Base-by-base conservation (phyloP, 768 basidiomycete genomes). In the Terana coerulea region DNA sequence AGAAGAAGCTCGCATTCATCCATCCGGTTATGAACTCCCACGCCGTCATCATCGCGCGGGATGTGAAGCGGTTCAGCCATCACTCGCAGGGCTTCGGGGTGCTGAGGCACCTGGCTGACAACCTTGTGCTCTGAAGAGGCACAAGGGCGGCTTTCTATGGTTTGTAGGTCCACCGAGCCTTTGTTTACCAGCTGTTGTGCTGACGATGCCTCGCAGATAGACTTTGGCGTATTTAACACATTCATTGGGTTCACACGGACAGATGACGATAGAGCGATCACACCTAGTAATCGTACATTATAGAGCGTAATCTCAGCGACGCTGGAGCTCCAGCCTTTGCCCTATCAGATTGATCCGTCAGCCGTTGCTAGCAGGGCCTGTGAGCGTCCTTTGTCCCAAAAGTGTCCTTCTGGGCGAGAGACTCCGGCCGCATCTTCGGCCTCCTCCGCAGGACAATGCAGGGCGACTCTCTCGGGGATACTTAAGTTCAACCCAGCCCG, bases 1-100 rank as follows among this genome's bases (percentile, higher is more conserved):
- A 81, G 71, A 92, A 91, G 67, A 78, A 87, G 57, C 64, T 78
- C 17, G 86, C 78, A 17, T 89, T 80, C 61, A 83, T 91, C 57
- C 67, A 73, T 17, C 68, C 69, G 1, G 73, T 83, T 21, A 61
- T 67, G 33, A 91, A 91, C 59, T 70, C 87, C 24, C 90, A 93
- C 67, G 87, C 76, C 4, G 71, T 79, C 51, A 85, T 93, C 55
- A 71, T 92, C 9, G 82, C 78, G 63, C 72, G 90, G 37, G 88
- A 91, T 55, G 64, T 81, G 49, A 73, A 81, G 61, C 69, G 72
- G 28, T 87, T 86, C 62, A 69, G 76, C 56, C 55, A 66, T 11
- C 86, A 90, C 58, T 67, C 73, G 31, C 62, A 68, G 33, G 90
- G 90, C 15, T 80, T 83, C 61, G 79, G 80, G 30, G 76, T 91